Percentiles rank a stretch among this genome's conserved stretches.
phyloP scores from a whole-genome alignment of 1,139 yeast genomes.

The Taphrina wiesneri region DNA sequence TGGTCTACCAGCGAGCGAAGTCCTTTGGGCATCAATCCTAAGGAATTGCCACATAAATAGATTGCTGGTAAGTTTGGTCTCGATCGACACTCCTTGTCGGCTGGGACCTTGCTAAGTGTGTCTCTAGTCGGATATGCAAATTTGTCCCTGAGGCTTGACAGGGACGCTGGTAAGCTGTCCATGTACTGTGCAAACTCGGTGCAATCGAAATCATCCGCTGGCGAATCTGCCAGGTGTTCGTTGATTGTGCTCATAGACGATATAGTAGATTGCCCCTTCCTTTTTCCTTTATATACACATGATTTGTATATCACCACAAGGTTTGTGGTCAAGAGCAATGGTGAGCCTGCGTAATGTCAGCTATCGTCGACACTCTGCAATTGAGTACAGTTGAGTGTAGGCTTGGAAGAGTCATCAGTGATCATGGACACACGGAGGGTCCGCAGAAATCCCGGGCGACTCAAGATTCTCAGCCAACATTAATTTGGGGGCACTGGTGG shows the following conservation, averaged over 20 bases:
- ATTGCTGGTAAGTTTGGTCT: constrained; percentile 41
- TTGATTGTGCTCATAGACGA: neutral
- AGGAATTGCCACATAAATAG: constrained; percentile 86
- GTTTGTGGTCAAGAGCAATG: too few species aligned
- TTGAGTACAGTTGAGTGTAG: neutral
- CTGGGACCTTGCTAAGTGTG: neutral
- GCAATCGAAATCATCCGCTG: neutral
- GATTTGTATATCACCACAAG: too few species aligned
- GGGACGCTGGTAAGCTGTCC: constrained; percentile 7
- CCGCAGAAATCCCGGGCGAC: neutral
- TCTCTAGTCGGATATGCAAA: constrained; percentile 7
- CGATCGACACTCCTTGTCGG: neutral
- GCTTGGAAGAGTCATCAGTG: neutral
- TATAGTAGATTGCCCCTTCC: neutral
- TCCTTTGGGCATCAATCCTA: constrained; percentile 79
- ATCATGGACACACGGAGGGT: neutral
- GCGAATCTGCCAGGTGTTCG: constrained; percentile 2
- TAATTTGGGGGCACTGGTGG: neutral
- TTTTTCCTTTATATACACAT: neutral
- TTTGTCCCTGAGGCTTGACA: constrained; percentile 1
- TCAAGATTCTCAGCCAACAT: neutral
- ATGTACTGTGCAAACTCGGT: constrained; percentile 19
- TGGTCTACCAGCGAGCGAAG: constrained; percentile 59
- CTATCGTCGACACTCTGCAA: too few species aligned
- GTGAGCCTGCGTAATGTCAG: too few species aligned